Evolutionary conservation across 345 rosid species (phyloP).

Genomic region (Eucalyptus cloeziana): DNA sequence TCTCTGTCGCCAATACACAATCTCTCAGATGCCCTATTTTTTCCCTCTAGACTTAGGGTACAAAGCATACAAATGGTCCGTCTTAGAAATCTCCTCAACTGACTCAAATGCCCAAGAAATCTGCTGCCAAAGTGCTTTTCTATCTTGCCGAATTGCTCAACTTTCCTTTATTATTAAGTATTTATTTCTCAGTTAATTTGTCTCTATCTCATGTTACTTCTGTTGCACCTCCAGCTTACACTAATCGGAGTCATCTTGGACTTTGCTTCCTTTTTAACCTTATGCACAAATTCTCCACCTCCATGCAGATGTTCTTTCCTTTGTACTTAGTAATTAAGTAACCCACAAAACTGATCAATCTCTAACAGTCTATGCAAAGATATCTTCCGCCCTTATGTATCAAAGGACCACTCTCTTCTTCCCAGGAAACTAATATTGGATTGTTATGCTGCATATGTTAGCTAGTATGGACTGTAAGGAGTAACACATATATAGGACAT

Average conservation of each 20-base stretch:
- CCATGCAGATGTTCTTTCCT: not conserved
- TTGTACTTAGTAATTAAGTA: not conserved
- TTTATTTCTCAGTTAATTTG: not conserved
- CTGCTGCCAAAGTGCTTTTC: not conserved
- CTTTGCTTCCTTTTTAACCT: not conserved
- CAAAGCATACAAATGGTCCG: not conserved
- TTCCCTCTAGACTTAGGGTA: not conserved
- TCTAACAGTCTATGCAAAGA: not conserved
- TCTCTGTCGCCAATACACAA: not conserved
- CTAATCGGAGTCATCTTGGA: not conserved
- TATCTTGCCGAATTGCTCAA: not conserved
- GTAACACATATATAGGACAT: not conserved
- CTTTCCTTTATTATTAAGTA: not conserved
- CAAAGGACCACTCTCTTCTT: not conserved
- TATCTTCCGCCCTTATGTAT: not conserved
- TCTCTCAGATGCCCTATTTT: not conserved
- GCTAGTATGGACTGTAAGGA: not conserved
- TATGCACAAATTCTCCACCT: not conserved
- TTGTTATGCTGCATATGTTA: not conserved
- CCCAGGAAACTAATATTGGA: not conserved
- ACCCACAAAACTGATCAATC: not conserved
- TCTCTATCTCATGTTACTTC: not conserved
- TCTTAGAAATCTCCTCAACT: not conserved
- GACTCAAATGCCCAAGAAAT: not conserved
- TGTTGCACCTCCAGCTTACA: not conserved